Base-by-base conservation (phyloP, 768 basidiomycete species). In the Lentinula sp. region DNA sequence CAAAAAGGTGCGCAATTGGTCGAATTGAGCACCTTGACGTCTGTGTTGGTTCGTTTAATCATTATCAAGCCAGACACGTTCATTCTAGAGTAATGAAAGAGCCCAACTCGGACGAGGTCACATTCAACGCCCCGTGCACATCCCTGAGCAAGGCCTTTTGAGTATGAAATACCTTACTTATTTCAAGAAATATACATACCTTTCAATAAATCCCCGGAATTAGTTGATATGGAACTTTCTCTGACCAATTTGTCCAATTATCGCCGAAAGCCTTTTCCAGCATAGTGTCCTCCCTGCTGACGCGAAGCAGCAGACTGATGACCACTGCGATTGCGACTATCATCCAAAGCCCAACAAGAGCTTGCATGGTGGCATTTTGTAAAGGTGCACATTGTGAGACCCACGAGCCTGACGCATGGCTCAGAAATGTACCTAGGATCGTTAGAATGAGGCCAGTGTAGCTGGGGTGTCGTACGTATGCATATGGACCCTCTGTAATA, bases 381-480 rank as follows among this genome's bases (percentile, higher is more conserved):
- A 72, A 62, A 13, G 74, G 10, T 4, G 71, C 74, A 41, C 72
- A 75, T 61, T 75, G 70, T 32, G 60, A 64, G 37, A 75, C 61
- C 74, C 72, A 77, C 5, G 75, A 76, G 5, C 73, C 73, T 2
- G 64, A 61, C 0, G 66, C 64, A 49, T 72, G 70, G 60, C 62
- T 66, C 33, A 64, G 66, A 50, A 66, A 66, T 13, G 65, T 62
- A 8, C 69, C 73, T n/a, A 72, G 12, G 18, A 75, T 64, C n/a
- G 68, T 69, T 43, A 74, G 46, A 20, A 74, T 73, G 15, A 75
- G 62, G 9, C 69, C 74, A 15, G 67, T 68, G 61, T 79, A 79
- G 63, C 76, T 75, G 3, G 77, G 77, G 61, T 79, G 76, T 42
- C 76, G 70, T 15, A 77, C 68, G 49, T 70, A 56, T 4, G 74